These are phyloP conservation scores for Botrytis elliptica DNA, from an alignment of 2,329 filamentous ascomycete genomes.

Conservation along the genomic window DNA sequence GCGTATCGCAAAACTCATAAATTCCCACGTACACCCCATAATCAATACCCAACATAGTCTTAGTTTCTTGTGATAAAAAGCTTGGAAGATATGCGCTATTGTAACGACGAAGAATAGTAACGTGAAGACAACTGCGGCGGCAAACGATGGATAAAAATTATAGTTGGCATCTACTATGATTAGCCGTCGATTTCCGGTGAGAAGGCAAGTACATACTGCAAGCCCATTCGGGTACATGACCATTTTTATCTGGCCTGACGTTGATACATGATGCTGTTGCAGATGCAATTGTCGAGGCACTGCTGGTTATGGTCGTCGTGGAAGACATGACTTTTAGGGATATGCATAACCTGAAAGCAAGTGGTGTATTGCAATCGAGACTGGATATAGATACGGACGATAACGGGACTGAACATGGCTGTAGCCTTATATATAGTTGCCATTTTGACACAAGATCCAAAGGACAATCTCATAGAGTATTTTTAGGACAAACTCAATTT, in stretches of 20 bases:
- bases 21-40: constrained; percentile 46
- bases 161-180: constrained; percentile 35
- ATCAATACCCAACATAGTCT: constrained; percentile 46
- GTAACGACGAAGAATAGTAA: constrained; percentile 41
- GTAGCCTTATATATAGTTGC: too few relatives aligned
- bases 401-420: too few relatives aligned
- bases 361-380: background rate
- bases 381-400: background rate
- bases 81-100: constrained; percentile 40
- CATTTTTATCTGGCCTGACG: constrained; percentile 7
- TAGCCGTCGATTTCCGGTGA: background rate
- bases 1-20: constrained; percentile 44
- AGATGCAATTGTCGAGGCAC: background rate
- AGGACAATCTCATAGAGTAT: background rate
- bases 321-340: background rate
- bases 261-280: constrained; percentile 5
- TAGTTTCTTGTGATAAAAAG: constrained; percentile 40
- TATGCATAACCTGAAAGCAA: background rate
- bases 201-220: constrained; percentile 29
- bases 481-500: background rate
- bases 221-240: constrained; percentile 37
- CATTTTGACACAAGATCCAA: background rate
- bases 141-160: constrained; percentile 42
- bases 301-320: background rate
- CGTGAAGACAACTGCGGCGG: constrained; percentile 41